Conservation (phyloP, 352 stramenopile species). For the Saprolegnia parasitica region DNA sequence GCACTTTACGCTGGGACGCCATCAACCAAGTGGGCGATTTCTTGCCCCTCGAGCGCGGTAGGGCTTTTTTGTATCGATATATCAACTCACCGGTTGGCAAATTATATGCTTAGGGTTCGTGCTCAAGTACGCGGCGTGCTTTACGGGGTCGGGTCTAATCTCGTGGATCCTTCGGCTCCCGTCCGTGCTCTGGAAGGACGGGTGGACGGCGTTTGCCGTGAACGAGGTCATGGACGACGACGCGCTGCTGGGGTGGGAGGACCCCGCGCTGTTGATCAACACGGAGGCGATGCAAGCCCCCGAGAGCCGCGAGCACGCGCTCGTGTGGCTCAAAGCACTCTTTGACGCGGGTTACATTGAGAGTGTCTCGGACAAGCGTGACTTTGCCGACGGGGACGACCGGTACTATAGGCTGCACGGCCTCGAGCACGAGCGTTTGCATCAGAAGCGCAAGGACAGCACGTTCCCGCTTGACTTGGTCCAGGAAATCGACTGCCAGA, state of each 20-base stretch:
- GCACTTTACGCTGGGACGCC: slow-evolving; percentile 41
- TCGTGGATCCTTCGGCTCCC: slow-evolving; percentile 50
- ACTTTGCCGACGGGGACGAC: slow-evolving; percentile 45
- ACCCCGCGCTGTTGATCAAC: slow-evolving; percentile 36
- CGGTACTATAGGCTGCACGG: slow-evolving; percentile 52
- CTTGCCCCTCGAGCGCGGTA: slow-evolving; percentile 52
- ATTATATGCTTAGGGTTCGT: slow-evolving; percentile 26
- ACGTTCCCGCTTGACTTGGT: slow-evolving; percentile 66
- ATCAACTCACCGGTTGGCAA: neutral
- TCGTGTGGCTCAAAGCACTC: slow-evolving; percentile 57
- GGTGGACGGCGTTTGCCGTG: slow-evolving; percentile 49
- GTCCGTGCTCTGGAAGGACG: slow-evolving; percentile 46
- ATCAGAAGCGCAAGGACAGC: slow-evolving; percentile 37
- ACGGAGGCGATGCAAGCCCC: slow-evolving; percentile 52
- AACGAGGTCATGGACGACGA: slow-evolving; percentile 31
- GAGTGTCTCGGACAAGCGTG: slow-evolving; percentile 43
- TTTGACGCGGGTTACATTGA: slow-evolving; percentile 58
- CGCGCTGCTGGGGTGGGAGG: slow-evolving; percentile 39
- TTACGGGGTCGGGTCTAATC: slow-evolving; percentile 61
- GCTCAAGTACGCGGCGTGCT: slow-evolving; percentile 40
- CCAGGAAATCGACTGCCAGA: slow-evolving; percentile 51
- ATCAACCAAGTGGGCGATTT: slow-evolving; percentile 44
- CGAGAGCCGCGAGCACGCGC: slow-evolving; percentile 29
- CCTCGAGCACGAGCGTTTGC: slow-evolving; percentile 46
- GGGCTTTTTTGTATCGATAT: neutral